Conservation (phyloP, 129 eudicot genomes). For the Chrysanthemum lavandulifolium region DNA sequence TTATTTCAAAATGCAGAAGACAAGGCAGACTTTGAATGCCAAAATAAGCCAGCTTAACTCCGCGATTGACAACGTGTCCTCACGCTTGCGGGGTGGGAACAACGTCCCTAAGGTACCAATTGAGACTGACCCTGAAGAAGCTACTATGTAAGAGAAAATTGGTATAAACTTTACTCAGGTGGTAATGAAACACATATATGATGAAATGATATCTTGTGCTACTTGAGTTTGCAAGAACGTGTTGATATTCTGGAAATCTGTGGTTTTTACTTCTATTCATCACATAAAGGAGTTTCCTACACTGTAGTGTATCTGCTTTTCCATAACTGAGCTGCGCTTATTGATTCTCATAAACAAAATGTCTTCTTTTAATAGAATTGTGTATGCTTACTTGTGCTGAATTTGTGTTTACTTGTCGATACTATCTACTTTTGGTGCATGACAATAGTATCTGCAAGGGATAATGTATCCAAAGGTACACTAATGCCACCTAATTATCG, state of each 20-base stretch:
- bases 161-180: slow-evolving; percentile 3
- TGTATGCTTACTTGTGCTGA: neutral
- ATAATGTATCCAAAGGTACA: too few species aligned
- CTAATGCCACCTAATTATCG: too few species aligned
- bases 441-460: too few species aligned
- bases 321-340: slow-evolving; percentile 15
- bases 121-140: slow-evolving; percentile 75
- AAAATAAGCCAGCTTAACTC: slow-evolving; percentile 81
- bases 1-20: slow-evolving; percentile 46
- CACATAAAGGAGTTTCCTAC: slow-evolving; percentile 27
- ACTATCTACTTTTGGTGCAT: neutral
- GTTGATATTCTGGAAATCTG: slow-evolving; percentile 22
- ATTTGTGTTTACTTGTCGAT: neutral
- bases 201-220: neutral
- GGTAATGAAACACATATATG: slow-evolving; percentile 1
- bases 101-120: slow-evolving; percentile 54
- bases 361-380: neutral
- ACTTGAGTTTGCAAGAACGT: slow-evolving; percentile 13
- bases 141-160: slow-evolving; percentile 38
- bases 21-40: slow-evolving; percentile 77
- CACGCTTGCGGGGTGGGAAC: slow-evolving; percentile 73
- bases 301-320: slow-evolving; percentile 17
- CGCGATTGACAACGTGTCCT: slow-evolving; percentile 83
- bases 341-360: slow-evolving; percentile 14
- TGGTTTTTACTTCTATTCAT: slow-evolving; percentile 27